Conservation (phyloP, 257 asterid species). For the Solanum appendiculatum region DNA sequence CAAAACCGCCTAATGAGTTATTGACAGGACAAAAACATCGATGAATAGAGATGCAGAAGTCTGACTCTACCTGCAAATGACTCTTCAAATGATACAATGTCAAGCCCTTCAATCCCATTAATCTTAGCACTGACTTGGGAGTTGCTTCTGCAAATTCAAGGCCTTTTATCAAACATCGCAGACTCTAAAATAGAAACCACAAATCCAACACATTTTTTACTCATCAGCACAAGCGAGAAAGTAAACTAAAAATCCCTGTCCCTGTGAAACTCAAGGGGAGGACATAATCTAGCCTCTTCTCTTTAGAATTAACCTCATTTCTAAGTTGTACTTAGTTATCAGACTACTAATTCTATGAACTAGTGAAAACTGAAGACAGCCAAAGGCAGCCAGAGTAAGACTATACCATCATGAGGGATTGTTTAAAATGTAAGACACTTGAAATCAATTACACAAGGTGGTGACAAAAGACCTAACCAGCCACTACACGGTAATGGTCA, state of each 20-base stretch:
- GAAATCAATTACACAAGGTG: background rate
- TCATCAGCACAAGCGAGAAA: background rate
- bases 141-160: conserved; percentile 68
- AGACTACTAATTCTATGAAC: background rate
- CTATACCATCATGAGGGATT: background rate
- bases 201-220: background rate
- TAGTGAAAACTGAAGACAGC: background rate
- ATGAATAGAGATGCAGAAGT: background rate
- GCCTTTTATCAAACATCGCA: background rate
- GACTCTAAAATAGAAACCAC: background rate
- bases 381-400: background rate
- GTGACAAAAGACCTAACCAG: background rate
- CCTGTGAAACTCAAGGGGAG: background rate
- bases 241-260: background rate
- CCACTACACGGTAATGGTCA: background rate
- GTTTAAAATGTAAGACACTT: background rate
- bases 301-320: background rate
- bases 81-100: conserved; percentile 83
- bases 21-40: background rate
- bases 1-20: background rate
- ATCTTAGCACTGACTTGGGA: conserved; percentile 78
- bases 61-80: conserved; percentile 46
- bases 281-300: background rate
- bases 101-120: conserved; percentile 87
- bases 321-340: background rate